Evolutionary conservation across 164 flowering plant genomes (phyloP).

Genomic region (Santalum album): DNA sequence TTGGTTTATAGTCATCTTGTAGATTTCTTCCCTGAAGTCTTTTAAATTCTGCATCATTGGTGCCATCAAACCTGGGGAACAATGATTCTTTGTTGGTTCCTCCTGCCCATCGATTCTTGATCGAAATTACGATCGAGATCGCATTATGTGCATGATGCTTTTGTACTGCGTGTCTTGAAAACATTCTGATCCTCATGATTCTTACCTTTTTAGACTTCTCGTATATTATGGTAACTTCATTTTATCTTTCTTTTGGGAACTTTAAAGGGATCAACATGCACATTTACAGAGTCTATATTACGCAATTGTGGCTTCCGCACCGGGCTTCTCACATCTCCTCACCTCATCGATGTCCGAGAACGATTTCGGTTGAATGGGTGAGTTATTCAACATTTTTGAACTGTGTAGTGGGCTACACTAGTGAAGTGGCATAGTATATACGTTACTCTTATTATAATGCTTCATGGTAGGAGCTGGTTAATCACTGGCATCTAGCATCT

Average conservation of each 20-base stretch:
- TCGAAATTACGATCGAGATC: too few species aligned
- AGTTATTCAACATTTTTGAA: constrained; percentile 16
- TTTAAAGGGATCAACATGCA: constrained; percentile 91
- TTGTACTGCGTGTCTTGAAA: too few species aligned
- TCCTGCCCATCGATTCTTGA: too few species aligned
- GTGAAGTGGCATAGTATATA: not conserved
- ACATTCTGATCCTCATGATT: too few species aligned
- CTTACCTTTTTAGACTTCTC: too few species aligned
- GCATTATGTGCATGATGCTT: too few species aligned
- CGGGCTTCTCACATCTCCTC: constrained; percentile 97
- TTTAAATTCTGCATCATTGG: too few species aligned
- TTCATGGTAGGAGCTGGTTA: not conserved
- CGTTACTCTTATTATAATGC: too few species aligned
- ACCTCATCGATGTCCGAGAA: constrained; percentile 92
- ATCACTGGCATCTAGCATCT: not conserved
- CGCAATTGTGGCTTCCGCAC: constrained; percentile 92
- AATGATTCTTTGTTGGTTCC: too few species aligned
- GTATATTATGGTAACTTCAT: not conserved
- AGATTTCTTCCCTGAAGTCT: too few species aligned
- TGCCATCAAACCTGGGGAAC: too few species aligned
- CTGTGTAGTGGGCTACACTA: not conserved
- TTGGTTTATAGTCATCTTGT: too few species aligned
- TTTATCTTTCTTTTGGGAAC: constrained; percentile 5
- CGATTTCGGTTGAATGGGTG: constrained; percentile 94
- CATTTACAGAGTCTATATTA: constrained; percentile 79